These are phyloP conservation scores for Bathelium albidoporum DNA, from an alignment of 495 filamentous ascomycete species.

Conservation along the genomic window DNA sequence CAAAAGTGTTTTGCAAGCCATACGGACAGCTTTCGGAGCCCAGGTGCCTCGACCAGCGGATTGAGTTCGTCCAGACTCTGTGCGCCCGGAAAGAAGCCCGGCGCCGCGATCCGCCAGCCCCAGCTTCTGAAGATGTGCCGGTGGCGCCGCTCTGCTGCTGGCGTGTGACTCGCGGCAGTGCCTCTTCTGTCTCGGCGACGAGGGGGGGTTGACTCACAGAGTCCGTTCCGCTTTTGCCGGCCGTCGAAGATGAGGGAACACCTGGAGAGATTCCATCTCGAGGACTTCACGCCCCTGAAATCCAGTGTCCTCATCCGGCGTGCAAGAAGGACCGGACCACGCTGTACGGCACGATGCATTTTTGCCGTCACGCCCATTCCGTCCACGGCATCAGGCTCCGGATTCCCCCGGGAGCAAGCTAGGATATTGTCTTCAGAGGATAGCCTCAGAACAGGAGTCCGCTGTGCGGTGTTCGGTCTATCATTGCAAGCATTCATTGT, in stretches of 20 bases:
- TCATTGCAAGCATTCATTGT: too few relatives aligned
- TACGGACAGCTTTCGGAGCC: background rate
- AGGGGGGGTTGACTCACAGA: background rate
- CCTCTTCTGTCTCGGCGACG: background rate
- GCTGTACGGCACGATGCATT: background rate
- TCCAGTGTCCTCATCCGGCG: background rate
- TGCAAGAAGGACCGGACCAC: background rate
- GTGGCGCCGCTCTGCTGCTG: background rate
- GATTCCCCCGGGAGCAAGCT: too few relatives aligned
- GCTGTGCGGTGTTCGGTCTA: too few relatives aligned
- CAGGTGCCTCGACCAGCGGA: background rate
- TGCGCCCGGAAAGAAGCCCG: background rate
- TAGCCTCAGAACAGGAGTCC: too few relatives aligned
- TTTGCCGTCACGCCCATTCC: background rate
- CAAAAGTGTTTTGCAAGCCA: background rate
- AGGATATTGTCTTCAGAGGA: too few relatives aligned
- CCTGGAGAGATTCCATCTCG: background rate
- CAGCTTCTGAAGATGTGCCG: background rate
- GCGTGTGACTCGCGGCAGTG: background rate
- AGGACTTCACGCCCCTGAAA: background rate
- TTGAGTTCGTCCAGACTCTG: background rate
- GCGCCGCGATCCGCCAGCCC: too few relatives aligned
- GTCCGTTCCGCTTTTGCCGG: background rate
- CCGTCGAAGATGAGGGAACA: background rate
- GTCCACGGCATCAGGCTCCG: background rate